Base-by-base conservation (phyloP, 1,139 yeast genomes). In the Suhomyces atakaporum region DNA sequence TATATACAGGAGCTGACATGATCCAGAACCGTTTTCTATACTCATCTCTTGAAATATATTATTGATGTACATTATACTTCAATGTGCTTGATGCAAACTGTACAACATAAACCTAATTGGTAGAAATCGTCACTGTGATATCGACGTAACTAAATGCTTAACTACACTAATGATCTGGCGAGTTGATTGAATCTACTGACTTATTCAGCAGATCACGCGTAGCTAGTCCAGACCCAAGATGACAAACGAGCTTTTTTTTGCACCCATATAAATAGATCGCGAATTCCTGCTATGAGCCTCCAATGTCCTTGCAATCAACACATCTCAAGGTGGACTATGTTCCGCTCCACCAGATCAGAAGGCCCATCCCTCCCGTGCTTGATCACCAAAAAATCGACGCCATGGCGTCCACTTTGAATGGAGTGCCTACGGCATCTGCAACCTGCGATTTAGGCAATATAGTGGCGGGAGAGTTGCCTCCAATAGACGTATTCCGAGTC, bases 281-380 rank as follows among this genome's bases (percentile, higher is more conserved):
- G 5, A 12, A 9, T 25, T 28, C 27, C 13, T 18, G 16, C 10
- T 8, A 7, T 16, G 21, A 13, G 23, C 22, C 15, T 14, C 15
- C 11, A 16, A 68, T 68, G 74, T 67, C 73, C 4, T 42, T 67
- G 30, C 73, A 68, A 53, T 56, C 73, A 14, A 42, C 62, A 5
- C 50, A 49, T n/a, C 44, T 70, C 15, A 74, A 71, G 40, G 67
- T 77, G 9, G 74, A 77, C 21, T 76, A 72, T 40, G 69, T 86
- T 7, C 92, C 95, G 3, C 65, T 86, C 20, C 60, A 68, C 5
- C 73, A 79, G 43, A 86, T 87, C 43, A 70, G 77, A 38, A 68
- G 96, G 45, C 96, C 96, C 3, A 86, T 86, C 20, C 84, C 88
- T 23, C 96, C 96, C 0, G 95, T 84, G 2, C 63, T 86, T 16